A percentile compares a stretch with the other conserved stretches of the same genome.
Conservation (phyloP, 2,329 filamentous ascomycete genomes). For the Hypoxylon sp. region DNA sequence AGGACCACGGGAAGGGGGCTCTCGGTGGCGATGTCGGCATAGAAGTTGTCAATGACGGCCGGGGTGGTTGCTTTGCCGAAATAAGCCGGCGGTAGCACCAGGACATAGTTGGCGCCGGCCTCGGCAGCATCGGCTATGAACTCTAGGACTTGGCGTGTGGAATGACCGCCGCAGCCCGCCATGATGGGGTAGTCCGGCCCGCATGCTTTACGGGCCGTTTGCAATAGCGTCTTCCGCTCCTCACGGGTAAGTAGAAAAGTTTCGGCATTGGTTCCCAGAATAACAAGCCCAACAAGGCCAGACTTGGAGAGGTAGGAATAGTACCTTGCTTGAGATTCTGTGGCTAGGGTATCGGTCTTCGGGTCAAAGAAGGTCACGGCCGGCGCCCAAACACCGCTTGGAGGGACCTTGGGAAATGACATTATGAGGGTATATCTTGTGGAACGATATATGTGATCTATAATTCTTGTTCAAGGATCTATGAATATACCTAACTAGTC, state of each 20-base stretch:
- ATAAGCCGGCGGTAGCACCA: constrained; percentile 75
- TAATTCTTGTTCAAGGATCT: neutral
- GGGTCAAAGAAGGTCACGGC: constrained; percentile 69
- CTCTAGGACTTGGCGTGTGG: constrained; percentile 74
- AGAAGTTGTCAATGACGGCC: constrained; percentile 72
- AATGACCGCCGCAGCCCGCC: constrained; percentile 75
- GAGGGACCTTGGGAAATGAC: constrained; percentile 52
- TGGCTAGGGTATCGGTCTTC: constrained; percentile 62
- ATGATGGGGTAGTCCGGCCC: constrained; percentile 71
- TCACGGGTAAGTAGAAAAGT: constrained; percentile 68
- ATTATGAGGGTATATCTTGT: constrained; percentile 33
- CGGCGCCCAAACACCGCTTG: constrained; percentile 63
- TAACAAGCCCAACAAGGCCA: constrained; percentile 54
- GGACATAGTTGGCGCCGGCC: constrained; percentile 73
- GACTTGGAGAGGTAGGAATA: constrained; percentile 63
- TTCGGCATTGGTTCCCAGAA: constrained; percentile 56
- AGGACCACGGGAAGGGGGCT: constrained; percentile 72
- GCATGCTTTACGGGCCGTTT: constrained; percentile 68
- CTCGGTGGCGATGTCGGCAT: constrained; percentile 67
- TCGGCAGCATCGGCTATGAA: constrained; percentile 70
- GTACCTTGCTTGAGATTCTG: constrained; percentile 63
- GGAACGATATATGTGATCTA: neutral
- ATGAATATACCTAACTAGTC: neutral
- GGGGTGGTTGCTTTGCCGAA: constrained; percentile 74
- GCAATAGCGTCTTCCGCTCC: constrained; percentile 70